These are phyloP conservation scores for Aureobasidium subglaciale DNA, from an alignment of 2,329 filamentous ascomycete genomes.

Conservation along the genomic window DNA sequence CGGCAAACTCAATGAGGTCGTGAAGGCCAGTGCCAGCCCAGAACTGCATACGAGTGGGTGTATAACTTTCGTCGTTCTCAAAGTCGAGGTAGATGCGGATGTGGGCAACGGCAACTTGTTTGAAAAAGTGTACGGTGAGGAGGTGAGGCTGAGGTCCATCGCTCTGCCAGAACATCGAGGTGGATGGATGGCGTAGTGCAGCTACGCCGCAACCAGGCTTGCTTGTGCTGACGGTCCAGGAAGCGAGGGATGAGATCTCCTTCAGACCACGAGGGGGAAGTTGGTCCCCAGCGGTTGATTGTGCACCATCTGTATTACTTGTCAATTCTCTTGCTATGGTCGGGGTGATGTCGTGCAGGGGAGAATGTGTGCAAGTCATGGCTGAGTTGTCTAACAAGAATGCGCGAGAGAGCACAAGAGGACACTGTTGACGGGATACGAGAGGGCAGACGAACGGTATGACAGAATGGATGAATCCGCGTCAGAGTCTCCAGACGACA, in stretches of 20 bases:
- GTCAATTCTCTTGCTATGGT: background rate
- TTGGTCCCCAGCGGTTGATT: background rate
- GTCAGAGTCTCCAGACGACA: background rate
- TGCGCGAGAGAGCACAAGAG: background rate
- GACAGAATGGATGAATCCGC: background rate
- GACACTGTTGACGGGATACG: too few species aligned
- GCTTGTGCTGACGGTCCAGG: slow-evolving; percentile 73
- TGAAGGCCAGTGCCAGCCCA: slow-evolving; percentile 86
- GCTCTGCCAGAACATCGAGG: slow-evolving; percentile 74
- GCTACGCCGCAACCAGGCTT: slow-evolving; percentile 75
- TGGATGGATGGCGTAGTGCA: slow-evolving; percentile 66
- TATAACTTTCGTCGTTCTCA: slow-evolving; percentile 89
- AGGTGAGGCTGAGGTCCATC: slow-evolving; percentile 79
- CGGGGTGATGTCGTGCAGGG: background rate
- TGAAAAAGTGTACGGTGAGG: slow-evolving; percentile 79
- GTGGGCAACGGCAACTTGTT: slow-evolving; percentile 68
- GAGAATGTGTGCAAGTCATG: background rate
- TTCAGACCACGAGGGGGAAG: slow-evolving; percentile 50
- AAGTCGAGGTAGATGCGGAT: slow-evolving; percentile 87
- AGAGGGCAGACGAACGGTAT: background rate
- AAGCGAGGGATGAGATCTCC: slow-evolving; percentile 77
- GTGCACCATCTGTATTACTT: background rate
- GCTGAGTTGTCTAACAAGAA: background rate
- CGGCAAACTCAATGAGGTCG: slow-evolving; percentile 80
- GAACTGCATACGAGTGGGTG: slow-evolving; percentile 85